Evolutionary conservation across 2,329 filamentous ascomycete species (phyloP), one percentile per base, ranked within the genome.

Genomic region (Microascus cirrosus): DNA sequence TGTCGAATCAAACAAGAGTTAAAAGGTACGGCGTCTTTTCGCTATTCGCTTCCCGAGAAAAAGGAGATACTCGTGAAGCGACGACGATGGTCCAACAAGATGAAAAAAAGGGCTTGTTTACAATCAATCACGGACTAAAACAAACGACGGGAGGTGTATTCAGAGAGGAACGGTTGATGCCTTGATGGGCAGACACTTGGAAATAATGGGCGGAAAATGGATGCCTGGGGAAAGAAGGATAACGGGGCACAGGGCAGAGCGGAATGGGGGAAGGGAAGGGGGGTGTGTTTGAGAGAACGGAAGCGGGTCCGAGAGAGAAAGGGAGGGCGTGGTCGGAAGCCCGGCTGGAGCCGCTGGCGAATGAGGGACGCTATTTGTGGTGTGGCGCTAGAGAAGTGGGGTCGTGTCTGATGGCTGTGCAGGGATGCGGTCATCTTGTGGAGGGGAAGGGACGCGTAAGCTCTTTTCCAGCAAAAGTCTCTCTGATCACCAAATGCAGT

Each of bases 381-480:
- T 24, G 51, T 35, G 42, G 36, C 6, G 22, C 18, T 32, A 50
- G 32, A 54, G 13, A 20, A 8, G 18, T 13, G 18, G 51, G 42
- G 56, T 15, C n/a, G 51, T 34, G 35, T 12, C 25, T 5, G 34
- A 53, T 24, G 36, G 28, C 34, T 42, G 35, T 28, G 50, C 42
- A 56, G 45, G 55, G 55, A 56, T 56, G 24, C 34, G 45, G 45
- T 34, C 55, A 32, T 36, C 50, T 32, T 48, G 36, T n/a, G 51
- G 56, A 58, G 52, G 52, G 56, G 56, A 58, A 54, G 32, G 56
- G 56, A 58, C 56, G 56, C 56, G 56, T 58, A 58, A 58, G 56
- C 56, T 35, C 50, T 54, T 54, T 36, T 35, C 20, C 4, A 22
- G 18, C n/a, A 22, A 22, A 24, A 50, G 42, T 22, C 45, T 50